A percentile compares a stretch with the other conserved stretches of the same genome.
Conservation (phyloP, 2,329 filamentous ascomycete genomes). For the Nothomitra cinnamomea region DNA sequence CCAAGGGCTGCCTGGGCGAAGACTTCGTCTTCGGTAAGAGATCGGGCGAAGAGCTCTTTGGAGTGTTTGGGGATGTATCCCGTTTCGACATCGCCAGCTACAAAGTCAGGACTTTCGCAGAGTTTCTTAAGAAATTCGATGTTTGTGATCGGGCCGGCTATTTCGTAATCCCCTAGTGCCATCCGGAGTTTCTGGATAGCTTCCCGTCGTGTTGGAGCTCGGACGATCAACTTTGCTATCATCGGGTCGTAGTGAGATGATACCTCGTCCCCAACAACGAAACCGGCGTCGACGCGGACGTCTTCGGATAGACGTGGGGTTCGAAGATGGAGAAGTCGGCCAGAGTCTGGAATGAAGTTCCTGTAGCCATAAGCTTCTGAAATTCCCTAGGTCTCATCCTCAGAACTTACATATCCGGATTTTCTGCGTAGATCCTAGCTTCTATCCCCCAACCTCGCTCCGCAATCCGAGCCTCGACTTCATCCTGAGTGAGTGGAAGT, state of each 20-base stretch:
- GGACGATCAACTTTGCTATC: constrained; percentile 95
- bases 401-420: constrained; percentile 44
- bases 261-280: constrained; percentile 78
- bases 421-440: constrained; percentile 92
- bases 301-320: constrained; percentile 53
- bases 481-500: constrained; percentile 46
- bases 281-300: constrained; percentile 84
- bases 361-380: constrained; percentile 13
- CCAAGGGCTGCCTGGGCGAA: constrained; percentile 78
- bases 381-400: background rate
- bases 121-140: constrained; percentile 90
- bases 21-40: constrained; percentile 48
- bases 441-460: constrained; percentile 78
- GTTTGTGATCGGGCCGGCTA: constrained; percentile 85
- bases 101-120: constrained; percentile 65
- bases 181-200: constrained; percentile 68
- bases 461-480: constrained; percentile 53
- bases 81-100: constrained; percentile 79
- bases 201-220: constrained; percentile 58
- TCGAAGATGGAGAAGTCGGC: constrained; percentile 64
- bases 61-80: constrained; percentile 88
- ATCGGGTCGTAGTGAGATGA: constrained; percentile 95
- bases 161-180: constrained; percentile 75
- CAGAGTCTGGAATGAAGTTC: constrained; percentile 89
- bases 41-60: constrained; percentile 55